Conservation (phyloP, 1,284 basidiomycete genomes). For the Sparassis latifolia region DNA sequence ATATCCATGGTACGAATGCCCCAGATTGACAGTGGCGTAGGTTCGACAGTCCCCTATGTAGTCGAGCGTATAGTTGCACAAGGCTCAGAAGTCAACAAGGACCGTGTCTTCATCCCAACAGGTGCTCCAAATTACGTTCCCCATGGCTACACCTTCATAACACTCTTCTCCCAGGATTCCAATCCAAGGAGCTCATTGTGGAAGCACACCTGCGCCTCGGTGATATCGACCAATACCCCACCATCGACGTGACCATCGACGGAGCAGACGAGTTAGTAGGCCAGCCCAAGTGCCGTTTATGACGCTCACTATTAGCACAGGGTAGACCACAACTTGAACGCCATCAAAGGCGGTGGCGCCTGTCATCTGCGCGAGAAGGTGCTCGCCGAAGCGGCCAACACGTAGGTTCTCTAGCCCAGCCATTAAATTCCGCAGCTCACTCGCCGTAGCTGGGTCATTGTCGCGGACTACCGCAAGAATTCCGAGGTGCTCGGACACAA, state of each 20-base stretch:
- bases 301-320: conserved; percentile 32
- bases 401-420: conserved; percentile 36
- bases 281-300: not conserved
- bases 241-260: conserved; percentile 93
- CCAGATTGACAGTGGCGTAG: conserved; percentile 26
- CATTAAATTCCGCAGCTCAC: not conserved
- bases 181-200: conserved; percentile 94
- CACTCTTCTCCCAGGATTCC: conserved; percentile 62
- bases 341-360: conserved; percentile 97
- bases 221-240: conserved; percentile 88
- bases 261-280: conserved; percentile 90
- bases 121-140: conserved; percentile 33
- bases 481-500: conserved; percentile 76
- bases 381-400: conserved; percentile 91
- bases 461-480: conserved; percentile 96
- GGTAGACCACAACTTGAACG: conserved; percentile 85
- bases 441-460: conserved; percentile 73
- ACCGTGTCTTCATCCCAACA: conserved; percentile 86
- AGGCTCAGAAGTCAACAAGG: conserved; percentile 70
- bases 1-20: not conserved
- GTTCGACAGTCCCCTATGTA: conserved; percentile 96
- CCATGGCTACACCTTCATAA: conserved; percentile 11
- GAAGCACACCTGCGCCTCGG: conserved; percentile 76
- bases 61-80: conserved; percentile 92
- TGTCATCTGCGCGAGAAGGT: conserved; percentile 98